Conservation (phyloP, 1,284 basidiomycete genomes). For the Takashimella tepidaria region DNA sequence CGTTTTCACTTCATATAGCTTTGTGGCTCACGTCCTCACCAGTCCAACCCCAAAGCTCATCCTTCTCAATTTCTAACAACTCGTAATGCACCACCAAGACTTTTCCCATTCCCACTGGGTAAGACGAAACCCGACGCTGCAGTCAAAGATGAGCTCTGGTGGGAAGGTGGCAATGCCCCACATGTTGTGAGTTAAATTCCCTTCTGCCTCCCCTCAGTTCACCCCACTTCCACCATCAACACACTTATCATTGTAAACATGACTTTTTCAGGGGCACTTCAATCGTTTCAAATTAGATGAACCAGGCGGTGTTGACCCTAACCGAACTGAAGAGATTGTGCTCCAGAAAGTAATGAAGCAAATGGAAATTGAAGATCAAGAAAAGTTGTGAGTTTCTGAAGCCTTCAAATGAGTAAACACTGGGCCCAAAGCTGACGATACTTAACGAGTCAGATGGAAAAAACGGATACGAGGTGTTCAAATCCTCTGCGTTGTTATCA, state of each 20-base stretch:
- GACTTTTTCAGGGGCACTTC: constrained; percentile 29
- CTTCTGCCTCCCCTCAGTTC: too few relatives aligned
- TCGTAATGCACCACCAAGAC: constrained; percentile 23
- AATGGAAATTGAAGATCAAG: constrained; percentile 26
- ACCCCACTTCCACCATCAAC: too few relatives aligned
- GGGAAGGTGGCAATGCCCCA: constrained; percentile 40
- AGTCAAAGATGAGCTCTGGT: constrained; percentile 37
- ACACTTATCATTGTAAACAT: too few relatives aligned
- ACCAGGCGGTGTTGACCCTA: constrained; percentile 14
- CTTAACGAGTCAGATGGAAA: constrained; percentile 23
- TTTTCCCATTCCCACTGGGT: constrained; percentile 39
- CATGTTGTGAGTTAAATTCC: constrained; percentile 40
- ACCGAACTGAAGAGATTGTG: constrained; percentile 9
- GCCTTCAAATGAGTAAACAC: background rate
- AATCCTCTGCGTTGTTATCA: constrained; percentile 24
- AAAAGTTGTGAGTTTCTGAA: constrained; percentile 19
- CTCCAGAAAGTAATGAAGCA: constrained; percentile 24
- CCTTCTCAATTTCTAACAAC: constrained; percentile 39
- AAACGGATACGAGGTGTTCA: constrained; percentile 30
- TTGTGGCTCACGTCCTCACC: background rate
- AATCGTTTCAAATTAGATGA: constrained; percentile 26
- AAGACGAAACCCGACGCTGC: constrained; percentile 31
- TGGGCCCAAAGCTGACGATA: background rate
- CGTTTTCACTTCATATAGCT: too few relatives aligned
- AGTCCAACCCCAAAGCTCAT: constrained; percentile 35